A percentile compares a stretch with the other conserved stretches of the same genome.
phyloP scores from a whole-genome alignment of 192 early-diverging fungal species.

The Coemansia sp. region DNA sequence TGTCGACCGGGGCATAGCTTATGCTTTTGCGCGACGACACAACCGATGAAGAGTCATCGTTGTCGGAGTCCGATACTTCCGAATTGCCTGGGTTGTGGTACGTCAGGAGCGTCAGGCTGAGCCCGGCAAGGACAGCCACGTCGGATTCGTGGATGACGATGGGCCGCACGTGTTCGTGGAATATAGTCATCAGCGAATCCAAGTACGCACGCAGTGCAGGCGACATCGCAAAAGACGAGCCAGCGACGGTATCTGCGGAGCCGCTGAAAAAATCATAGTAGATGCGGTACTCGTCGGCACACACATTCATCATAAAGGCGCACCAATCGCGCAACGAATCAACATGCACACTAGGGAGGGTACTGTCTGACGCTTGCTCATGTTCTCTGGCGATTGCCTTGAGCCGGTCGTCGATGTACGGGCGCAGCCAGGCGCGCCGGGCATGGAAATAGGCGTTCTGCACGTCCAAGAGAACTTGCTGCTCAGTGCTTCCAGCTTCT shows the following conservation, averaged over 20 bases:
- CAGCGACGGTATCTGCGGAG: slow-evolving; percentile 41
- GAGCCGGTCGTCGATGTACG: slow-evolving; percentile 65
- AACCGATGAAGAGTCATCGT: not conserved
- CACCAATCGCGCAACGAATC: slow-evolving; percentile 58
- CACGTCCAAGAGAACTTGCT: slow-evolving; percentile 75
- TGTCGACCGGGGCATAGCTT: slow-evolving; percentile 28
- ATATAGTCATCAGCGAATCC: slow-evolving; percentile 68
- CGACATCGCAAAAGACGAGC: slow-evolving; percentile 66
- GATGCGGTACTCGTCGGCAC: slow-evolving; percentile 78
- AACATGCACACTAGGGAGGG: slow-evolving; percentile 8
- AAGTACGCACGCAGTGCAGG: slow-evolving; percentile 65
- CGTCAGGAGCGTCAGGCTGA: slow-evolving; percentile 60
- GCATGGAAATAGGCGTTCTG: slow-evolving; percentile 72
- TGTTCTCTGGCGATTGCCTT: slow-evolving; percentile 47
- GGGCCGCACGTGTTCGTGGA: slow-evolving; percentile 86
- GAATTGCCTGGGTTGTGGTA: slow-evolving; percentile 11
- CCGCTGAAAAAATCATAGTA: slow-evolving; percentile 74
- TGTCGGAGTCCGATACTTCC: not conserved
- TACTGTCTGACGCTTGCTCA: not conserved
- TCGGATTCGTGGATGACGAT: slow-evolving; percentile 82
- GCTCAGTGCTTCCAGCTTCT: slow-evolving; percentile 60
- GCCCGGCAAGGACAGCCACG: slow-evolving; percentile 78
- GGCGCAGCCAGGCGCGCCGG: slow-evolving; percentile 66
- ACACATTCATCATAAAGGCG: slow-evolving; percentile 82
- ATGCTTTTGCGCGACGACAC: slow-evolving; percentile 1